A percentile compares a stretch with the other conserved stretches of the same genome.
These are phyloP conservation scores for Albophoma yamanashiensis DNA, from an alignment of 2,329 filamentous ascomycete genomes.

Conservation along the genomic window DNA sequence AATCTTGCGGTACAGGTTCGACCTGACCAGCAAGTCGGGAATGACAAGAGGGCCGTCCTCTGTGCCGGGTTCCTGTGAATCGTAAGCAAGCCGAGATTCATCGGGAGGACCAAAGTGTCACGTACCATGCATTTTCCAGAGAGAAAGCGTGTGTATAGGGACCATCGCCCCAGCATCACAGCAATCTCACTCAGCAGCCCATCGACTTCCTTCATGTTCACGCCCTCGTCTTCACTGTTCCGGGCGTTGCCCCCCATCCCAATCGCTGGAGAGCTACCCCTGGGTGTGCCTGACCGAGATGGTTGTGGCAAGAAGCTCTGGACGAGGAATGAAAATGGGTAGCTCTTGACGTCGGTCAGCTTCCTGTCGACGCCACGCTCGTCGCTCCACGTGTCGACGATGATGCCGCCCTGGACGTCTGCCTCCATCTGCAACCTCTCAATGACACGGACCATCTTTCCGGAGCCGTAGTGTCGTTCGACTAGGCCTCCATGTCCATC, in stretches of 20 bases:
- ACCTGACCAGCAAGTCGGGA: slow-evolving; percentile 67
- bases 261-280: slow-evolving; percentile 66
- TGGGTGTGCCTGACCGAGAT: slow-evolving; percentile 51
- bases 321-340: slow-evolving; percentile 93
- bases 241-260: slow-evolving; percentile 43
- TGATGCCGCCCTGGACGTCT: slow-evolving; percentile 90
- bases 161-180: slow-evolving; percentile 88
- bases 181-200: slow-evolving; percentile 77
- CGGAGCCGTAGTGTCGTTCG: slow-evolving; percentile 83
- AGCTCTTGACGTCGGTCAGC: slow-evolving; percentile 92
- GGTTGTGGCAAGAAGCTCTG: slow-evolving; percentile 80
- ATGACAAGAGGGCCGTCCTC: slow-evolving; percentile 49
- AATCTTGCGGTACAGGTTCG: slow-evolving; percentile 72
- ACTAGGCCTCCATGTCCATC: slow-evolving; percentile 86
- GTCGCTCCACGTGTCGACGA: slow-evolving; percentile 91
- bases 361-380: slow-evolving; percentile 76
- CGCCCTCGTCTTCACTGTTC: slow-evolving; percentile 75
- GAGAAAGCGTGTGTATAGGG: slow-evolving; percentile 82
- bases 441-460: slow-evolving; percentile 92
- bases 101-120: slow-evolving; percentile 3
- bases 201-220: slow-evolving; percentile 96
- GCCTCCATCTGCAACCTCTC: slow-evolving; percentile 88
- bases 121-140: slow-evolving; percentile 74
- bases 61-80: slow-evolving; percentile 36
- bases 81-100: slow-evolving; percentile 5